A percentile compares a stretch with the other conserved stretches of the same genome.
phyloP scores from a whole-genome alignment of 129 eudicot species.

The Mikania micrantha region DNA sequence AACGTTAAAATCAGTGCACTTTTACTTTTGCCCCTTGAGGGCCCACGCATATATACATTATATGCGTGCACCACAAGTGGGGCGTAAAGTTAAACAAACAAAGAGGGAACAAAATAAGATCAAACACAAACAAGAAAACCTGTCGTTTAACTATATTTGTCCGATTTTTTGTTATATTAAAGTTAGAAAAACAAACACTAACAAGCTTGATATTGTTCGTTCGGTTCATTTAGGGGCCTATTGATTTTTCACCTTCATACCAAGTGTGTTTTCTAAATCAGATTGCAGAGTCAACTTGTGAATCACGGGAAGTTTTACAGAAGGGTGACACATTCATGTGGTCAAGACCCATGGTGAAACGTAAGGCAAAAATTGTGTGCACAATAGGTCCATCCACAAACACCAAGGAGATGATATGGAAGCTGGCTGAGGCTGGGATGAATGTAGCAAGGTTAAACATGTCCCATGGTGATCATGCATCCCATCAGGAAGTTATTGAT shows the following conservation, averaged over 20 bases:
- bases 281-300: slow-evolving; percentile 45
- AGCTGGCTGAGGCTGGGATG: slow-evolving; percentile 97
- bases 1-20: no score
- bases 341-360: slow-evolving; percentile 76
- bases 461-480: slow-evolving; percentile 97
- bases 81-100: no score
- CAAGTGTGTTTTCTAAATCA: slow-evolving; percentile 14
- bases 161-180: no score
- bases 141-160: no score
- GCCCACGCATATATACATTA: no score
- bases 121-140: no score
- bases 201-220: no score
- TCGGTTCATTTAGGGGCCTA: no score
- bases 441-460: slow-evolving; percentile 90
- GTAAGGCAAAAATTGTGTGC: slow-evolving; percentile 94
- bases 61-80: no score
- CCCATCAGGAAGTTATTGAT: slow-evolving; percentile 90
- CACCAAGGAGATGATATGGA: slow-evolving; percentile 96
- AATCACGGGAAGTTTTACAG: slow-evolving; percentile 35
- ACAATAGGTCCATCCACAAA: slow-evolving; percentile 96
- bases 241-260: background rate
- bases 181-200: no score
- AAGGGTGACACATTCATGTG: slow-evolving; percentile 57
- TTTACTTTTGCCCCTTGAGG: no score
- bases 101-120: no score